phyloP scores from a whole-genome alignment of 1,139 yeast species.

The Maudiozyma humilis region DNA sequence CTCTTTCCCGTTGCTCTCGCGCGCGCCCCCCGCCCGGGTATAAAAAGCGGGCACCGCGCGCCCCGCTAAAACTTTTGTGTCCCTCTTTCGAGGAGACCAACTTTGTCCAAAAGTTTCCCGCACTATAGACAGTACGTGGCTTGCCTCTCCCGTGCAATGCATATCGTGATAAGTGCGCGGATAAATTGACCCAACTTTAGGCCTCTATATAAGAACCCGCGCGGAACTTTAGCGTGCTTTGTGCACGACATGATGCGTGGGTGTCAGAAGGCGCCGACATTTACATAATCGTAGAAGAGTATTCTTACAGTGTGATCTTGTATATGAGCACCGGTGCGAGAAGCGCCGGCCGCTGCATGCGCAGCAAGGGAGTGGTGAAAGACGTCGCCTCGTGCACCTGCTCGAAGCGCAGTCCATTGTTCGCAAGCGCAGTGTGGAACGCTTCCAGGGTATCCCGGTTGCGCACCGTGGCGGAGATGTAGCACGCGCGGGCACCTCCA shows the following conservation, averaged over 20 bases:
- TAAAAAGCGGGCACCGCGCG: background rate
- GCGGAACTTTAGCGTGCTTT: conserved; percentile 34
- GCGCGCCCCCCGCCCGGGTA: no score
- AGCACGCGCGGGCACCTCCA: background rate
- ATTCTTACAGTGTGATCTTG: conserved; percentile 10
- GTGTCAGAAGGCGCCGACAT: conserved; percentile 54
- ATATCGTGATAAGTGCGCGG: conserved; percentile 33
- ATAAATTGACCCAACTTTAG: conserved; percentile 32
- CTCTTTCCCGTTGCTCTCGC: no score
- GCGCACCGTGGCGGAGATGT: conserved; percentile 43
- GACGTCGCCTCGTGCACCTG: background rate
- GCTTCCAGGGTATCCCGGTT: conserved; percentile 29
- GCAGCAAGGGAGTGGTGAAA: background rate
- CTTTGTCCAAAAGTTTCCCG: conserved; percentile 38
- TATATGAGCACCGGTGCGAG: conserved; percentile 26
- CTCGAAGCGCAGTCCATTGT: background rate
- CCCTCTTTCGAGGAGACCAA: background rate
- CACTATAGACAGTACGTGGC: conserved; percentile 40
- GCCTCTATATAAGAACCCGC: conserved; percentile 48
- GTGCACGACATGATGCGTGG: conserved; percentile 37
- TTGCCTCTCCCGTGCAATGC: conserved; percentile 20
- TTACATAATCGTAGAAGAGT: conserved; percentile 10
- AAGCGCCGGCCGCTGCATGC: conserved; percentile 7
- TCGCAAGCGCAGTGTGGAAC: background rate
- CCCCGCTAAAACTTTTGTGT: background rate